phyloP scores from a whole-genome alignment of 495 filamentous ascomycete species.

The Mytilinidion resinicola region DNA sequence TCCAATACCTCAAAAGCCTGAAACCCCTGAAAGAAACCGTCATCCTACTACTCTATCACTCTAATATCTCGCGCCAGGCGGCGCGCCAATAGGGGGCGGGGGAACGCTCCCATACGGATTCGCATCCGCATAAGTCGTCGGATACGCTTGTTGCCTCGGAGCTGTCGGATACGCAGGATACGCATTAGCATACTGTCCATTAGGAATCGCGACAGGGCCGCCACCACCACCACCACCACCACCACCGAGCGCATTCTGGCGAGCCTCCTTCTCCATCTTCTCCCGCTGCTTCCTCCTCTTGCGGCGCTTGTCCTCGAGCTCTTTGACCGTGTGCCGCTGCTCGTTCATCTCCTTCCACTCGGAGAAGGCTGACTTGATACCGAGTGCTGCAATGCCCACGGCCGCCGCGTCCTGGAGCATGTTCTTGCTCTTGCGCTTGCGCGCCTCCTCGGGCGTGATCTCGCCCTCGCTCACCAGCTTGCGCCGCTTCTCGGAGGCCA shows the following conservation, averaged over 20 bases:
- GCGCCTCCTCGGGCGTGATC: conserved; percentile 66
- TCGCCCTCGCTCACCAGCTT: conserved; percentile 66
- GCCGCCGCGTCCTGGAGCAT: conserved; percentile 68
- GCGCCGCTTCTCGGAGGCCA: conserved; percentile 63
- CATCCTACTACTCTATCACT: not conserved
- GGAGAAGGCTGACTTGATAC: conserved; percentile 73
- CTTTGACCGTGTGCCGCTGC: conserved; percentile 48
- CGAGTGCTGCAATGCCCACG: conserved; percentile 75
- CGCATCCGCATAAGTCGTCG: conserved; percentile 28
- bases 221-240: not conserved
- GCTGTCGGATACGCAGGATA: conserved; percentile 27
- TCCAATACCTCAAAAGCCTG: too few species aligned
- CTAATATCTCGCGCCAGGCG: conserved; percentile 28
- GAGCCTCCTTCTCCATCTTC: conserved; percentile 20
- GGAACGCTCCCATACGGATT: conserved; percentile 32
- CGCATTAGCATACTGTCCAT: conserved; percentile 18
- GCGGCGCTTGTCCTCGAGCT: conserved; percentile 46
- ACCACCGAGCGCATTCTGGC: conserved; percentile 20
- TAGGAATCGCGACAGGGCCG: too few species aligned
- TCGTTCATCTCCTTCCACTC: conserved; percentile 67
- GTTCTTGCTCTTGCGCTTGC: conserved; percentile 67
- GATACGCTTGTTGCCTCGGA: conserved; percentile 12
- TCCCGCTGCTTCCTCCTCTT: conserved; percentile 31
- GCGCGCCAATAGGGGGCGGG: conserved; percentile 33
- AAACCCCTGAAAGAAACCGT: too few species aligned